Evolutionary conservation across 1,284 basidiomycete genomes (phyloP), one percentile per base, ranked within the genome.

Genomic region (Papiliotrema laurentii): DNA sequence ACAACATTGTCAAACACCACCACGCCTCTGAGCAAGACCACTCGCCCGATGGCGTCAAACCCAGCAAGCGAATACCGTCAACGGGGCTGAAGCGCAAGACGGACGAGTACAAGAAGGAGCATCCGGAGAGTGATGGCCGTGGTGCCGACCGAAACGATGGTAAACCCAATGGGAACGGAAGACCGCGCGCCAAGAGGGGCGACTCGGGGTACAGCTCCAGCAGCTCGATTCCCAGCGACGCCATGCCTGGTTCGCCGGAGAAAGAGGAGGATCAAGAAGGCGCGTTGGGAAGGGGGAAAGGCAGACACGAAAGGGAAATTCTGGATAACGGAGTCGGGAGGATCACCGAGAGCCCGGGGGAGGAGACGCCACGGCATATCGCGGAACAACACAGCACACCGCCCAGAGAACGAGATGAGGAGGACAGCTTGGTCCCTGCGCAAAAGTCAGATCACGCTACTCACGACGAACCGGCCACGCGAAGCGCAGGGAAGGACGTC

Each of bases 21-120:
- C 21, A 43, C n/a, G 45, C 42, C 9, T 19, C 21, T 24, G 43
- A 49, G 16, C 28, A 31, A 18, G 47, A 49, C 10, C 14, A 47
- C 25, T 11, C 43, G 14, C 31, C 24, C 33, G 33, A 54, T 18
- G 30, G 28, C 21, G 18, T 47, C 24, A 36, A 18, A 6, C 50
- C 53, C 3, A 59, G 54, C 36, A 66, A 60, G 55, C 49, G 50
- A 5, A 26, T 66, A 25, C 64, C 64, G 3, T 25, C 45, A 22
- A 66, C 64, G 4, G 64, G 61, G 5, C 37, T 66, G 25, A 63
- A 64, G 49, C 24, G 50, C 35, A 66, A 64, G 42, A 63, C 60
- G 14, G 24, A 58, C 24, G 57, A 60, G 48, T 58, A 52, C 55
- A 56, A 59, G 45, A 58, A 63, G 18, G 45, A 44, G 26, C 44